These are phyloP conservation scores for Larix kaempferi DNA, from an alignment of 75 land plant genomes.

Conservation along the genomic window DNA sequence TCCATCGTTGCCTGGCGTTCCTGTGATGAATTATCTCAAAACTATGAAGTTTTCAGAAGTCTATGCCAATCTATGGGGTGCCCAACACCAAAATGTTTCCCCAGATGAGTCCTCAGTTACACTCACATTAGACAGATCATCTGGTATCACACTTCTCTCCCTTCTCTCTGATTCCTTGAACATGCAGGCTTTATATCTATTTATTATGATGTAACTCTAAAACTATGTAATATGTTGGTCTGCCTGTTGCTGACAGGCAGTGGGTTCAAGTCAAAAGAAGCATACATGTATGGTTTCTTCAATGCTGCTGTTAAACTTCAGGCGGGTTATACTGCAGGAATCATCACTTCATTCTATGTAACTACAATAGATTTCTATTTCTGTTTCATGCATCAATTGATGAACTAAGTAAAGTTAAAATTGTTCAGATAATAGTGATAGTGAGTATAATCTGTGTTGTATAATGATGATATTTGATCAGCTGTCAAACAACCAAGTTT, in stretches of 20 bases:
- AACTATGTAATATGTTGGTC: no score
- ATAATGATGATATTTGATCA: conserved; percentile 1
- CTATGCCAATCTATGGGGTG: conserved; percentile 49
- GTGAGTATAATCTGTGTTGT: not conserved
- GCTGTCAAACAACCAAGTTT: conserved; percentile 26
- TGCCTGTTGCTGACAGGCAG: conserved; percentile 34
- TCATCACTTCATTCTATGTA: conserved; percentile 36
- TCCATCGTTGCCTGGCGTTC: not conserved
- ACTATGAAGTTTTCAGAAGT: conserved; percentile 7
- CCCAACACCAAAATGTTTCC: conserved; percentile 44
- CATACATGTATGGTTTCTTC: conserved; percentile 28
- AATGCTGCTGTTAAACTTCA: conserved; percentile 24
- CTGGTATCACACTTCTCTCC: conserved; percentile 50
- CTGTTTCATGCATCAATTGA: no score
- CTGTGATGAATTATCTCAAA: not conserved
- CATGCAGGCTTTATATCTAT: no score
- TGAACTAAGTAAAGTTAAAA: no score
- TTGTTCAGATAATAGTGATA: no score
- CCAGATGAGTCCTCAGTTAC: conserved; percentile 35
- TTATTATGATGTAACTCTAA: no score
- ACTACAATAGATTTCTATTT: not conserved
- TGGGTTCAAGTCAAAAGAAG: conserved; percentile 47
- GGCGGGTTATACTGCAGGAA: conserved; percentile 25
- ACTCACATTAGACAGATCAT: conserved; percentile 60
- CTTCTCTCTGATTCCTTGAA: no score